Conservation (phyloP, 2,329 filamentous ascomycete species). For the Periconia sp. region DNA sequence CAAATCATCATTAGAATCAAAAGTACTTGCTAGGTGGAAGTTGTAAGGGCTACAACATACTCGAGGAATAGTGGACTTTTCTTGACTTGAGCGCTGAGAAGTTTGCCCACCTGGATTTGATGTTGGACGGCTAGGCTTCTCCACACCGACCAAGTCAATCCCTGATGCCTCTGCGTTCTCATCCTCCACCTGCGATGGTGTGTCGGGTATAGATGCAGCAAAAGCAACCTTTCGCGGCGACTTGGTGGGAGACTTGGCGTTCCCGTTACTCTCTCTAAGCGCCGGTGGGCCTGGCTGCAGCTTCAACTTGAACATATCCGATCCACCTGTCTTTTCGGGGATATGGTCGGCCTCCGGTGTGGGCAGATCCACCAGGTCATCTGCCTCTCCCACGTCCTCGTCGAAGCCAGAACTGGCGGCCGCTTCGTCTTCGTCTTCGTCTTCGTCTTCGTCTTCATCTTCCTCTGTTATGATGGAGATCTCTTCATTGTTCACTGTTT, state of each 20-base stretch:
- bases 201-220: conserved; percentile 42
- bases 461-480: conserved; percentile 33
- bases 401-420: conserved; percentile 37
- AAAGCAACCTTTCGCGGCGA: conserved; percentile 50
- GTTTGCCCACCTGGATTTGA: conserved; percentile 27
- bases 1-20: conserved; percentile 34
- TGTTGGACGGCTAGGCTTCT: conserved; percentile 21
- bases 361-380: conserved; percentile 24
- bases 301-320: conserved; percentile 43
- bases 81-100: conserved; percentile 26
- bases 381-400: conserved; percentile 33
- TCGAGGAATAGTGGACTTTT: conserved; percentile 40
- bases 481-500: conserved; percentile 36
- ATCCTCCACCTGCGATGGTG: conserved; percentile 35
- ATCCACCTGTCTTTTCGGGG: conserved; percentile 23
- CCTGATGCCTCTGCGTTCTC: conserved; percentile 42
- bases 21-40: conserved; percentile 12
- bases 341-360: conserved; percentile 29
- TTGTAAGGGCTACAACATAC: conserved; percentile 42
- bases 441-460: conserved; percentile 23
- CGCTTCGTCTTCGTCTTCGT: conserved; percentile 29
- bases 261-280: conserved; percentile 44
- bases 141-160: conserved; percentile 29
- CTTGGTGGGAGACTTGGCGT: conserved; percentile 38
- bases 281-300: conserved; percentile 36